Evolutionary conservation across 164 flowering plant genomes (phyloP).

Genomic region (Kalanchoe fedtschenkoi): DNA sequence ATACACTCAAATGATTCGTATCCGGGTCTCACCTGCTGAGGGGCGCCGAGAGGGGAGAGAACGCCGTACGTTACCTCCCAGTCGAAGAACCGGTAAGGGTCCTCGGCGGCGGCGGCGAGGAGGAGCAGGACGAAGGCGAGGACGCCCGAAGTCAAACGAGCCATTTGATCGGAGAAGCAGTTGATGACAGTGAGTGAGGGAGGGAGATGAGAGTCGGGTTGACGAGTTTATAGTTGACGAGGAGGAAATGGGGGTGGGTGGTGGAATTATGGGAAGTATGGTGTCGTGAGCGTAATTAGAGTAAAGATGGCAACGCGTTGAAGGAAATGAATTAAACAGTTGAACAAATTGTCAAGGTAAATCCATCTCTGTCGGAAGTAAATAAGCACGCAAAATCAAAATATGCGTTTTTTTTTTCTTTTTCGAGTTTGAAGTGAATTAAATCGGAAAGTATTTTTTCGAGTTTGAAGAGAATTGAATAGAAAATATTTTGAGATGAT

Average conservation of each 20-base stretch:
- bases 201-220: neutral
- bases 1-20: neutral
- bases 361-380: too few species aligned
- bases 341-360: too few species aligned
- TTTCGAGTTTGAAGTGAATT: too few species aligned
- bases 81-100: neutral
- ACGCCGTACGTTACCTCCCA: neutral
- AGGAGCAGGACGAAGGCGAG: neutral
- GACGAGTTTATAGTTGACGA: neutral
- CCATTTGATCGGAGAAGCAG: neutral
- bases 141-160: neutral
- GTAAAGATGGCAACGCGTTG: neutral
- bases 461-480: too few species aligned
- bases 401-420: too few species aligned
- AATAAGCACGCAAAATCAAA: too few species aligned
- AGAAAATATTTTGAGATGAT: too few species aligned
- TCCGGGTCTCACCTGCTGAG: neutral
- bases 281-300: neutral
- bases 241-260: neutral
- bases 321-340: too few species aligned
- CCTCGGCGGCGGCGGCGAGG: neutral
- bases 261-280: neutral
- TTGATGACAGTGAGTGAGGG: neutral
- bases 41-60: neutral
- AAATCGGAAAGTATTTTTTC: too few species aligned